Conservation (phyloP, 495 filamentous ascomycete species). For the Parathielavia hyrcaniae region DNA sequence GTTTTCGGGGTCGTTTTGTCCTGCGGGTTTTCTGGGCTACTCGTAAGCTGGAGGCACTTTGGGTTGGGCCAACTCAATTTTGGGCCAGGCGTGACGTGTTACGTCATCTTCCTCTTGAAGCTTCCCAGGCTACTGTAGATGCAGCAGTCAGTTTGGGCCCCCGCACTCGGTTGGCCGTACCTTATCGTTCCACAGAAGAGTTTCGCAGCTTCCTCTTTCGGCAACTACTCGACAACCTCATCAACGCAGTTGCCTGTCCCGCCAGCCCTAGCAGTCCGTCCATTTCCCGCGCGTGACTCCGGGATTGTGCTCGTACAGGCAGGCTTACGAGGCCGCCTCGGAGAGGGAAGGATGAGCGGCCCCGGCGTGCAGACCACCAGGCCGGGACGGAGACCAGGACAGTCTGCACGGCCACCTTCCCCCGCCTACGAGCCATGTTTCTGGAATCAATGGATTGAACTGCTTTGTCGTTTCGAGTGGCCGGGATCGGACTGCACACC, state of each 20-base stretch:
- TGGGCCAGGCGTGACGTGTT: not conserved
- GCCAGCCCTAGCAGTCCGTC: not conserved
- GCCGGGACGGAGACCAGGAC: not conserved
- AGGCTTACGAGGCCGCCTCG: constrained; percentile 17
- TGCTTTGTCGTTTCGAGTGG: not conserved
- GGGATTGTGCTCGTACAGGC: not conserved
- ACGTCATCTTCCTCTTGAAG: constrained; percentile 1
- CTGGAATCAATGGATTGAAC: not conserved
- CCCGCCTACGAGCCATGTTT: not conserved
- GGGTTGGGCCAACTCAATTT: too few species aligned
- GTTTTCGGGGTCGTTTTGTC: not conserved
- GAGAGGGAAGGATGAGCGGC: too few species aligned
- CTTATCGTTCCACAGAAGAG: not conserved
- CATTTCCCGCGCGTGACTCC: not conserved
- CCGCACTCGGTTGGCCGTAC: not conserved
- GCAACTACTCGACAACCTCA: not conserved
- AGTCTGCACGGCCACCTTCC: not conserved
- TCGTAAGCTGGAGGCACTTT: constrained; percentile 10
- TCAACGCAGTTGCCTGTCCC: not conserved
- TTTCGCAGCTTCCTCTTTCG: constrained; percentile 23
- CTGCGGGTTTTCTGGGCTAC: not conserved
- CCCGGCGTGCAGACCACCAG: not conserved
- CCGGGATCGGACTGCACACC: not conserved
- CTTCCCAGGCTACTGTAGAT: too few species aligned
- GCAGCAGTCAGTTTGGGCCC: not conserved